These are phyloP conservation scores for Claviceps arundinis DNA, from an alignment of 2,329 filamentous ascomycete genomes.

Conservation along the genomic window DNA sequence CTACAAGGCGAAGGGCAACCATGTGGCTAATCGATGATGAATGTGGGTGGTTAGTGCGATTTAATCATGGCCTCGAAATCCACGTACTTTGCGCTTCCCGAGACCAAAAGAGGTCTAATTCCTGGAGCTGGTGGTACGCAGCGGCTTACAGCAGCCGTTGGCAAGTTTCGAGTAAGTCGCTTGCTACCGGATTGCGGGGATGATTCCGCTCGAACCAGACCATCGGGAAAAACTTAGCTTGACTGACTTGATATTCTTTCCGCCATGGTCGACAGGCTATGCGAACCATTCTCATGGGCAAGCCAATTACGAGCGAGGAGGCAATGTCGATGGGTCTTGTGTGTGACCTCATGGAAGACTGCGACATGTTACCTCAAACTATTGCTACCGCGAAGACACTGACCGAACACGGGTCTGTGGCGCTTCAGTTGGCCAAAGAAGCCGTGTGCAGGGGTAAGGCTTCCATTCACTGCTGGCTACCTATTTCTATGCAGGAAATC, in stretches of 20 bases:
- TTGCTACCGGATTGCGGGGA: background rate
- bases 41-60: conserved; percentile 19
- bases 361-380: conserved; percentile 13
- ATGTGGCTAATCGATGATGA: conserved; percentile 4
- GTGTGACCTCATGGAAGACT: conserved; percentile 14
- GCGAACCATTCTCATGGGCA: conserved; percentile 16
- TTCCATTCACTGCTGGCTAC: background rate
- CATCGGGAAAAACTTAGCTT: background rate
- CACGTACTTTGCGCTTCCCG: conserved; percentile 26
- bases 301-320: conserved; percentile 14
- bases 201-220: background rate
- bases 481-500: background rate
- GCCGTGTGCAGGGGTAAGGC: conserved; percentile 16
- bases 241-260: background rate
- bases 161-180: conserved; percentile 25
- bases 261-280: conserved; percentile 12
- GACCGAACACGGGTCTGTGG: conserved; percentile 12
- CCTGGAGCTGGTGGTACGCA: conserved; percentile 28
- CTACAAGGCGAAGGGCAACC: background rate
- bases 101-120: conserved; percentile 26
- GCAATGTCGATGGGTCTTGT: conserved; percentile 14
- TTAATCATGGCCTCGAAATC: conserved; percentile 23
- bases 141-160: conserved; percentile 25
- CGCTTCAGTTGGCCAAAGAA: conserved; percentile 16
- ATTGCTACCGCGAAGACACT: conserved; percentile 13